Evolutionary conservation across 139 green algal species (phyloP).

Genomic region (Tetradesmus lagerheimii): DNA sequence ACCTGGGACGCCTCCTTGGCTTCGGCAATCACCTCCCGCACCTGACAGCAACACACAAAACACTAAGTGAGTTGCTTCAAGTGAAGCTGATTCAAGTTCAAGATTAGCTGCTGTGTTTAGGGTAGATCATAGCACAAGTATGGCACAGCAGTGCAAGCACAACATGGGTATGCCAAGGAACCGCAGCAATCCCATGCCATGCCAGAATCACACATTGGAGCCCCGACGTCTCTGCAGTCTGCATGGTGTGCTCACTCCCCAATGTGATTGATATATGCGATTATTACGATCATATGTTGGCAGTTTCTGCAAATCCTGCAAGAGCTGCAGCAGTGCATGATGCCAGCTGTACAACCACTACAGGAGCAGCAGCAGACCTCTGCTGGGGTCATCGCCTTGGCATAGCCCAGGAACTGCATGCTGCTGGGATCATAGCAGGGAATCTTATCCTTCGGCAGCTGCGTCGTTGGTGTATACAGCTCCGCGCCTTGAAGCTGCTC

Average conservation of each 20-base stretch:
- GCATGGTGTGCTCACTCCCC: too few relatives aligned
- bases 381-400: constrained; percentile 82
- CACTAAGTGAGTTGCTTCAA: too few relatives aligned
- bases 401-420: constrained; percentile 85
- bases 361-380: constrained; percentile 60
- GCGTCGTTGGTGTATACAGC: not conserved
- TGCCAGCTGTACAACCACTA: not conserved
- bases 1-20: constrained; percentile 55
- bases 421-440: constrained; percentile 91
- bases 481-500: constrained; percentile 8
- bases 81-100: too few relatives aligned
- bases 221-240: too few relatives aligned
- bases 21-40: constrained; percentile 45
- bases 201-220: not conserved
- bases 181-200: too few relatives aligned
- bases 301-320: too few relatives aligned
- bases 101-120: too few relatives aligned
- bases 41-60: constrained; percentile 40
- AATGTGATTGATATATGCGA: too few relatives aligned
- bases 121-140: not conserved
- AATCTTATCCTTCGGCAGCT: constrained; percentile 31
- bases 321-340: not conserved
- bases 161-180: too few relatives aligned
- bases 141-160: not conserved
- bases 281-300: too few relatives aligned